Conservation (phyloP, 176 grass and related monocot genomes). For the Carex myosuroides region DNA sequence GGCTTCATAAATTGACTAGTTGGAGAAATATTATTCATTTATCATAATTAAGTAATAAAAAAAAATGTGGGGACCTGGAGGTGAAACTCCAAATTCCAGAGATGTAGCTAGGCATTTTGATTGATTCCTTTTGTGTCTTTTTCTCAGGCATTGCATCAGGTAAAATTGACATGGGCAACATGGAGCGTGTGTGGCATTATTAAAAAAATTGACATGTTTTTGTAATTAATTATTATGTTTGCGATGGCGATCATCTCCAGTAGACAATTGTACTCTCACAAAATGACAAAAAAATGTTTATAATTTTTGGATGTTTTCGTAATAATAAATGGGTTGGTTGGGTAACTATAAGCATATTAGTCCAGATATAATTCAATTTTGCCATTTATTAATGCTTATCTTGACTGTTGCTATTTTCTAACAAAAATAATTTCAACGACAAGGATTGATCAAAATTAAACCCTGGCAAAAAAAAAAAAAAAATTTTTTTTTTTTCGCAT, state of each 20-base stretch:
- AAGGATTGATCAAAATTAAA: neutral
- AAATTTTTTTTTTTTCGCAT: neutral
- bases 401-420: no score
- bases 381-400: no score
- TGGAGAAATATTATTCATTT: neutral
- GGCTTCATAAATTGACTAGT: neutral
- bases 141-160: neutral
- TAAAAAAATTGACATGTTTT: neutral
- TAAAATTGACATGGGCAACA: neutral
- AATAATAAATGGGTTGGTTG: neutral
- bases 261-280: neutral
- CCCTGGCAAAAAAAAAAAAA: neutral
- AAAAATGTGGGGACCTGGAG: neutral
- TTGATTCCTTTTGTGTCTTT: neutral
- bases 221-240: neutral
- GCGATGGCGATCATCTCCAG: neutral
- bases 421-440: no score
- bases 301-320: neutral
- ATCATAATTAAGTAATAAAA: neutral
- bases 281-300: neutral
- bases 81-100: neutral
- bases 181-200: neutral
- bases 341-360: neutral
- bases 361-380: no score
- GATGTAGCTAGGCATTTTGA: neutral